A percentile compares a stretch with the other conserved stretches of the same genome.
These are phyloP conservation scores for Penicillium samsonianum DNA, from an alignment of 495 filamentous ascomycete genomes.

Conservation along the genomic window DNA sequence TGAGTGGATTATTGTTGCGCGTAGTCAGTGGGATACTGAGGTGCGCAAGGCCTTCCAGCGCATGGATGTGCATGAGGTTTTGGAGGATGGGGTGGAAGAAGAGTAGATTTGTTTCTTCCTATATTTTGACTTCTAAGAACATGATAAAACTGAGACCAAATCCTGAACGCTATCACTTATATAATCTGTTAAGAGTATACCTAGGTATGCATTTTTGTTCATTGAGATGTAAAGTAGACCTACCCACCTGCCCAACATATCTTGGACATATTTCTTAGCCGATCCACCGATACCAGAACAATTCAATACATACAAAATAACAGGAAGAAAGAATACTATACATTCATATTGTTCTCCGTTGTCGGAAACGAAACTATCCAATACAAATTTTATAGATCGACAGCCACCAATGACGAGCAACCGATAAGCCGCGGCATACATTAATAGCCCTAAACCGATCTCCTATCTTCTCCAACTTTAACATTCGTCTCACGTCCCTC, in stretches of 20 bases:
- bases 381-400: constrained; percentile 11
- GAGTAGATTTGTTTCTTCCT: too few relatives aligned
- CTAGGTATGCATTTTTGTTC: too few relatives aligned
- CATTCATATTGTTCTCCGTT: constrained; percentile 10
- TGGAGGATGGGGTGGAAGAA: constrained; percentile 35
- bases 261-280: too few relatives aligned
- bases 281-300: too few relatives aligned
- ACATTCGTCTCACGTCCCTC: constrained; percentile 11
- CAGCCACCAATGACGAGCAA: constrained; percentile 13
- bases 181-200: too few relatives aligned
- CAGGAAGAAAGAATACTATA: too few relatives aligned
- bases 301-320: too few relatives aligned
- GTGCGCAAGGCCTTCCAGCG: constrained; percentile 74
- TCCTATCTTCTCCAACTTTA: constrained; percentile 9
- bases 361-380: constrained; percentile 4
- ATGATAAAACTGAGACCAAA: too few relatives aligned
- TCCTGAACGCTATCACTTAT: too few relatives aligned
- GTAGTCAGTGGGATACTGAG: constrained; percentile 77
- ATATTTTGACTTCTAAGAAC: too few relatives aligned
- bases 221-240: too few relatives aligned
- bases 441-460: not conserved
- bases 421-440: constrained; percentile 11
- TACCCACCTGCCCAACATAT: too few relatives aligned
- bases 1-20: constrained; percentile 79
- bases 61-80: constrained; percentile 63